These are phyloP conservation scores for Phytophthora cactorum DNA, from an alignment of 352 stramenopile genomes.

Conservation along the genomic window DNA sequence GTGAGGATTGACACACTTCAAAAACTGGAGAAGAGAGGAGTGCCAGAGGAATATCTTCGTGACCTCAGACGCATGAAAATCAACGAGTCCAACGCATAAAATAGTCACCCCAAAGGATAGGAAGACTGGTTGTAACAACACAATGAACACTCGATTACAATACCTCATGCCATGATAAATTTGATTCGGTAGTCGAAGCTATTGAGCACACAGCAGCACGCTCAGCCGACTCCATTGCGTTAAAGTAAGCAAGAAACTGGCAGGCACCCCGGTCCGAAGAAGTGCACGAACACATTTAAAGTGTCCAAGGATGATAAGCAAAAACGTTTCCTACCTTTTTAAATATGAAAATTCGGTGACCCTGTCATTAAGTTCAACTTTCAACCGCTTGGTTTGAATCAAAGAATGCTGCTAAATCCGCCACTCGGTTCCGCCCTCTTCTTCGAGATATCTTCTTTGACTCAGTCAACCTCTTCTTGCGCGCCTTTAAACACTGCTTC, in stretches of 20 bases:
- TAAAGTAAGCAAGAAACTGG: too few relatives aligned
- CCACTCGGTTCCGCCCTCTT: conserved; percentile 7
- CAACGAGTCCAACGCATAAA: conserved; percentile 65
- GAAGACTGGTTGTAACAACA: background rate
- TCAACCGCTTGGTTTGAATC: background rate
- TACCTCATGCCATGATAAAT: too few relatives aligned
- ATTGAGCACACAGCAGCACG: too few relatives aligned
- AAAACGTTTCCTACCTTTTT: too few relatives aligned
- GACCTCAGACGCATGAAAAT: conserved; percentile 71
- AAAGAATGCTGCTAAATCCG: conserved; percentile 3
- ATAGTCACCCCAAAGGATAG: background rate
- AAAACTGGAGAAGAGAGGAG: conserved; percentile 66
- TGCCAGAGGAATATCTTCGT: conserved; percentile 71
- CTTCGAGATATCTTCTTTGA: conserved; percentile 2
- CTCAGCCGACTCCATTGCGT: too few relatives aligned
- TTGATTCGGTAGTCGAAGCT: too few relatives aligned
- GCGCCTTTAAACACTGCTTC: conserved; percentile 24
- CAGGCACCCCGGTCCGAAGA: too few relatives aligned
- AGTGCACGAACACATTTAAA: too few relatives aligned
- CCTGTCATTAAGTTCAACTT: background rate
- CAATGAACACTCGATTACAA: background rate
- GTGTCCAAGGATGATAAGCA: too few relatives aligned
- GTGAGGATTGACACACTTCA: conserved; percentile 66
- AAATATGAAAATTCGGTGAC: too few relatives aligned
- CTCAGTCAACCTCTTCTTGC: background rate